Percentiles rank a stretch among this genome's conserved stretches.
These are phyloP conservation scores for Saxispiralis lemnorum DNA, from an alignment of 495 filamentous ascomycete species.

Conservation along the genomic window DNA sequence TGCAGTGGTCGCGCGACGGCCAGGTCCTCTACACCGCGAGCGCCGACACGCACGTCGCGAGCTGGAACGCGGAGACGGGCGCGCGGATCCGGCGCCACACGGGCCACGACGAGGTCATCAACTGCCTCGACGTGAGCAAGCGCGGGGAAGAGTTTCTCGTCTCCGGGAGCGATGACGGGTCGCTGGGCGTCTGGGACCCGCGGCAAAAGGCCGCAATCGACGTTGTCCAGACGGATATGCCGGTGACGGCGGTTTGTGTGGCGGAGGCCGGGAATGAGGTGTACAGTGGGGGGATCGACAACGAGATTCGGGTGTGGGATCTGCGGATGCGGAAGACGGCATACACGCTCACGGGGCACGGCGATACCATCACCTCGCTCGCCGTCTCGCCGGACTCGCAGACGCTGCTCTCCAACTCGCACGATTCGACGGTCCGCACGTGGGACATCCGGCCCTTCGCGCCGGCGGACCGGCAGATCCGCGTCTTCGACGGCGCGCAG, in stretches of 20 bases:
- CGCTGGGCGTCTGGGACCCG: constrained; percentile 89
- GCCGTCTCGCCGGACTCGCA: constrained; percentile 82
- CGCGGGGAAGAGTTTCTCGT: constrained; percentile 78
- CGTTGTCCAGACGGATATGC: constrained; percentile 79
- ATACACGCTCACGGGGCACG: constrained; percentile 78
- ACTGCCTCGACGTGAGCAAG: constrained; percentile 69
- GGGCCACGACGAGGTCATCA: constrained; percentile 88
- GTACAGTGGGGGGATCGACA: constrained; percentile 88
- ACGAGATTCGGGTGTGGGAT: constrained; percentile 95
- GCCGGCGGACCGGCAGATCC: constrained; percentile 63
- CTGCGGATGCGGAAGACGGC: constrained; percentile 72
- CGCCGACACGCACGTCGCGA: constrained; percentile 77
- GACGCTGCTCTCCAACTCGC: constrained; percentile 74
- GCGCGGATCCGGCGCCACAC: constrained; percentile 74
- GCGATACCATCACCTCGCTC: constrained; percentile 80
- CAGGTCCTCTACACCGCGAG: constrained; percentile 82
- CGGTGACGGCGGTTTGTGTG: constrained; percentile 76
- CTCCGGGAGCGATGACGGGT: constrained; percentile 82
- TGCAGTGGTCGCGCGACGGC: constrained; percentile 93
- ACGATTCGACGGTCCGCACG: constrained; percentile 81
- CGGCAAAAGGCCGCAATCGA: constrained; percentile 76
- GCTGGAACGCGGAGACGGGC: constrained; percentile 85
- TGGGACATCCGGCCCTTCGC: constrained; percentile 97
- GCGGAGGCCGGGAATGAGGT: constrained; percentile 90
- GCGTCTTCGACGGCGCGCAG: constrained; percentile 75